Percentiles rank a stretch among this genome's conserved stretches.
Evolutionary conservation across 1,139 yeast genomes (phyloP).

Genomic region (Lodderomyces elongisporus): DNA sequence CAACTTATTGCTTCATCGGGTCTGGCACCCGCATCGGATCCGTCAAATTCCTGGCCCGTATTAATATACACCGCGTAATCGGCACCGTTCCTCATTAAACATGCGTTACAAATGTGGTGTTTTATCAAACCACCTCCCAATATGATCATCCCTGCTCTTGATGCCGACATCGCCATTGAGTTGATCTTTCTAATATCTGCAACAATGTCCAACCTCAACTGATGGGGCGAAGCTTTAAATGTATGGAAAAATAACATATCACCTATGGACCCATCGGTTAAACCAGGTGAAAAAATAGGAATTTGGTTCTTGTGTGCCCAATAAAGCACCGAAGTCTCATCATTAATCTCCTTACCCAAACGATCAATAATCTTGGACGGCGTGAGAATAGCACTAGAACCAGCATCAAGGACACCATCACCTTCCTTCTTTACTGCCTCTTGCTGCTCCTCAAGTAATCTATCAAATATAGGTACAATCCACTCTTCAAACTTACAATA

Average conservation of each 20-base stretch:
- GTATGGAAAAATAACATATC: conserved; percentile 99
- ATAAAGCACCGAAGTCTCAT: conserved; percentile 88
- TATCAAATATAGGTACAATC: conserved; percentile 91
- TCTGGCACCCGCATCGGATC: conserved; percentile 98
- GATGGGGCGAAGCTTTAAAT: conserved; percentile 86
- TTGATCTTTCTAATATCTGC: conserved; percentile 89
- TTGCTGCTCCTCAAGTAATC: conserved; percentile 84
- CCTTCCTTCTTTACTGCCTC: conserved; percentile 57
- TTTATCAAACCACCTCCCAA: conserved; percentile 95
- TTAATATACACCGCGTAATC: conserved; percentile 95
- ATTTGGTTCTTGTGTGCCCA: conserved; percentile 98
- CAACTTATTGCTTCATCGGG: conserved; percentile 98
- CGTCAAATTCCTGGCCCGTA: conserved; percentile 98
- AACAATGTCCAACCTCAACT: conserved; percentile 84
- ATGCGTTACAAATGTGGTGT: conserved; percentile 97
- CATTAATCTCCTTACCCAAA: conserved; percentile 89
- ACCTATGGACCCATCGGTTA: conserved; percentile 97
- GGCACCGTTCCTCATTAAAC: conserved; percentile 98
- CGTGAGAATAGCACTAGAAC: conserved; percentile 64
- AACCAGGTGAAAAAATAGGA: conserved; percentile 94
- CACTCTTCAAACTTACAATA: conserved; percentile 97
- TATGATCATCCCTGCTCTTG: conserved; percentile 90
- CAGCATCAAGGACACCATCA: conserved; percentile 47
- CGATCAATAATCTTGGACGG: conserved; percentile 91
- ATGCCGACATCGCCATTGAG: conserved; percentile 94